A percentile compares a stretch with the other conserved stretches of the same genome.
Conservation (phyloP, 306 rosid genomes). For the Prunus mume region DNA sequence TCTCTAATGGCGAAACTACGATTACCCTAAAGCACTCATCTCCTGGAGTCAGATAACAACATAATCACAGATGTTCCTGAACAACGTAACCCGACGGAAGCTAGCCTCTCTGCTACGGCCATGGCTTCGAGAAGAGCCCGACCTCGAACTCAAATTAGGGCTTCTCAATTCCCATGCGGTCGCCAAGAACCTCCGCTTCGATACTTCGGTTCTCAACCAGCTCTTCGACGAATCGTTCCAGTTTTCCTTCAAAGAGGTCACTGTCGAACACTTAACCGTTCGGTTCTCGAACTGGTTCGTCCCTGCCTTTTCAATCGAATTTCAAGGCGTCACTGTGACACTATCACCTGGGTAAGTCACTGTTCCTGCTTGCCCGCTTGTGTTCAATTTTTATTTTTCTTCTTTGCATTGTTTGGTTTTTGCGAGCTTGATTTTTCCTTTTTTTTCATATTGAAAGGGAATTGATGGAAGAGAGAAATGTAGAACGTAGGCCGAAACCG, state of each 20-base stretch:
- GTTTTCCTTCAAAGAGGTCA: constrained; percentile 48
- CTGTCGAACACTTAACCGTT: constrained; percentile 49
- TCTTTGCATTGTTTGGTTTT: neutral
- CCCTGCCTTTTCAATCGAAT: constrained; percentile 57
- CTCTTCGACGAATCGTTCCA: constrained; percentile 48
- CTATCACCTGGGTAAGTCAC: constrained; percentile 48
- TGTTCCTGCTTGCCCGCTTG: neutral
- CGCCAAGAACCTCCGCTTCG: constrained; percentile 50
- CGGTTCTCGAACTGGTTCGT: constrained; percentile 65
- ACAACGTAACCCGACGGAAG: constrained; percentile 46
- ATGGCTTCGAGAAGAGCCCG: constrained; percentile 70
- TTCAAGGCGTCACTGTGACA: constrained; percentile 54
- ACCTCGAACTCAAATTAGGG: constrained; percentile 59
- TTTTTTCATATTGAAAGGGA: constrained; percentile 32
- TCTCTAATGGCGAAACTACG: neutral
- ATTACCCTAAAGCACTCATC: neutral
- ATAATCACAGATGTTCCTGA: constrained; percentile 39
- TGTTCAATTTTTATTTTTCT: constrained; percentile 1
- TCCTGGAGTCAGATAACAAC: neutral
- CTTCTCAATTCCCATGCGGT: constrained; percentile 46
- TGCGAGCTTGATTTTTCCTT: constrained; percentile 9
- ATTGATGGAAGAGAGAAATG: constrained; percentile 37
- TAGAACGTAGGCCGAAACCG: constrained; percentile 22
- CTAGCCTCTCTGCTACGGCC: constrained; percentile 69
- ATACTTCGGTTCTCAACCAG: constrained; percentile 47